Evolutionary conservation across 352 stramenopile species (phyloP), one percentile per base, ranked within the genome.

Genomic region (Phytophthora sansomeana): DNA sequence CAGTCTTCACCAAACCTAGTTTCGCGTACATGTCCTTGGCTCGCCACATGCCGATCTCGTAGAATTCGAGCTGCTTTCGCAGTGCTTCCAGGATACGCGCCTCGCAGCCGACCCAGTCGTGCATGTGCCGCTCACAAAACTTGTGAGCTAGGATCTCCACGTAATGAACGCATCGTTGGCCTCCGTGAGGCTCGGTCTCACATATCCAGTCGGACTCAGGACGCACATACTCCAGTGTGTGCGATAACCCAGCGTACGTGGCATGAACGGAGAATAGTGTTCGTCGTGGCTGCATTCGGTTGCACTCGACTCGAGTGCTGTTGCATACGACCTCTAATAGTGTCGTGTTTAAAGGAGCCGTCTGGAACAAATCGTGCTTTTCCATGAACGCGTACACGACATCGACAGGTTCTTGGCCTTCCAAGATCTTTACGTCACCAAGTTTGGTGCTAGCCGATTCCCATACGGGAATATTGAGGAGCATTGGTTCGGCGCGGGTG

Each of bases 291-390:
- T 75, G 64, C 46, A 54, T 60, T 6, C 87, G 87, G 8, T 46
- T 63, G 54, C 87, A 95, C 9, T 67, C 64, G 19, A 93, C 83
- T 28, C 85, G 77, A 54, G 85, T 85, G 67, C 67, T 91, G 56
- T 90, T 91, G 69, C 87, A 95, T 8, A 90, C 83, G 11, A 89
- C 64, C 57, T 87, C 67, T 2, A 89, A 58, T 19, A 95, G 56
- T 8, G 81, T 82, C 43, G 81, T 90, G 74, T 95, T 95, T 53
- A 95, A 67, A 41, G 87, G 87, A 28, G 72, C 84, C 5, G 87
- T 91, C 59, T 95, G 87, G 63, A 95, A 93, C 24, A 95, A 48
- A 43, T 95, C 87, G 69, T 95, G 87, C 54, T 95, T 95, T 43
- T 95, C 87, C 54, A 95, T 78, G 50, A 95, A 95, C 16, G 87